Base-by-base conservation (phyloP, 2,329 filamentous ascomycete genomes). In the Scolecobasidium constrictum region DNA sequence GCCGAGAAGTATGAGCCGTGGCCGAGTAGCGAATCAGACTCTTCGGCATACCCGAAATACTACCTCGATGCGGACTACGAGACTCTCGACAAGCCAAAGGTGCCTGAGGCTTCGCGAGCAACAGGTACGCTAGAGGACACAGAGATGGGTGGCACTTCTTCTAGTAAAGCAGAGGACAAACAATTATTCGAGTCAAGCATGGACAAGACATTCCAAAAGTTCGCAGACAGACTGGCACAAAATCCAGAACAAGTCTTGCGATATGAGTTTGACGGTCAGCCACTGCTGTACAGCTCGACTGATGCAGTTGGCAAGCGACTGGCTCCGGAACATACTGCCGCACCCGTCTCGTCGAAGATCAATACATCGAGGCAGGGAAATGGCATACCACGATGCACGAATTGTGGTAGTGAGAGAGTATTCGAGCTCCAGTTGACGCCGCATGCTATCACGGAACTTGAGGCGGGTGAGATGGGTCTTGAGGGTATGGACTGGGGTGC, bases 401-500 rank as follows among this genome's bases (percentile, higher is more conserved):
- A 77, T 53, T 98, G 92, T 62, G 82, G 83, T 6, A 75, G 72
- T 0, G 69, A 73, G 39, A 77, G 90, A 48, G 77, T 83, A 12
- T 96, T 96, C 59, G 92, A 98, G 69, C 71, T 94, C 46, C 92
- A 98, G 69, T 68, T 98, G 50, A 88, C 83, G 51, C 92, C 92
- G 33, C 83, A 94, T 57, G 81, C 87, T 3, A 98, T 98, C 53
- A 77, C 78, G 21, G 83, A 93, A 68, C 68, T 96, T 42, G 92
- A 96, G 67, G 79, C 74, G 2, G 75, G 76, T 7, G 83, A 88
- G 59, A 65, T 62, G 67, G 66, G 49, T 50, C 64, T 65, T 73
- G 94, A 68, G 40, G 92, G 88, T 0, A 98, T 98, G 92, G 92
- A 98, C 55, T 98, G 92, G 92, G 90, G 90, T 0, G 96, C 87